Evolutionary conservation across 1,139 yeast genomes (phyloP).

Genomic region (Candida tropicalis): DNA sequence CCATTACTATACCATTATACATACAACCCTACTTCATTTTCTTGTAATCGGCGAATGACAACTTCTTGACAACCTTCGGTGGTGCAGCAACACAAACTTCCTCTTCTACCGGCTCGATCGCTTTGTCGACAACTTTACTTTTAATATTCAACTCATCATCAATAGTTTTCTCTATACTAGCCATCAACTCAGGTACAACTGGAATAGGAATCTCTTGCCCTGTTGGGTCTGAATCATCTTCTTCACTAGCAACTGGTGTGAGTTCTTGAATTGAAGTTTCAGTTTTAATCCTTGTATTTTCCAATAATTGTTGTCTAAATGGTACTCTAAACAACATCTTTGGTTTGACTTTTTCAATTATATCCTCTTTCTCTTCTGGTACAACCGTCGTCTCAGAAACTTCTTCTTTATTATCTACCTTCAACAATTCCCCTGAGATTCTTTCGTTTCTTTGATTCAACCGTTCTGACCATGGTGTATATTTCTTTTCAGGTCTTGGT

Average conservation of each 20-base stretch:
- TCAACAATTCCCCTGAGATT: conserved; percentile 9
- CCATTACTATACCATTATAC: no score
- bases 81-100: conserved; percentile 23
- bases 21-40: conserved; percentile 58
- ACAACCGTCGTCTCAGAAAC: no score
- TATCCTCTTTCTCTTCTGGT: conserved; percentile 13
- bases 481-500: conserved; percentile 34
- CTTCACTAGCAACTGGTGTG: conserved; percentile 7
- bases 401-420: no score
- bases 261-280: conserved; percentile 1
- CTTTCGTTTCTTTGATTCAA: conserved; percentile 32
- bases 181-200: conserved; percentile 27
- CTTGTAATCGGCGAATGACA: conserved; percentile 83
- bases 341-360: conserved; percentile 11
- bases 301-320: conserved; percentile 24
- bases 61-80: conserved; percentile 55
- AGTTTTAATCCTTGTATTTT: background rate
- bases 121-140: conserved; percentile 15
- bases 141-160: conserved; percentile 24
- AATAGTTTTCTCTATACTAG: conserved; percentile 27
- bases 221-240: conserved; percentile 10
- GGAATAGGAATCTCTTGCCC: conserved; percentile 18
- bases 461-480: conserved; percentile 44
- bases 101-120: conserved; percentile 7
- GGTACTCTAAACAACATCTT: conserved; percentile 25